Evolutionary conservation across 306 rosid species (phyloP), one percentile per base, ranked within the genome.

Genomic region (Delonix regia): DNA sequence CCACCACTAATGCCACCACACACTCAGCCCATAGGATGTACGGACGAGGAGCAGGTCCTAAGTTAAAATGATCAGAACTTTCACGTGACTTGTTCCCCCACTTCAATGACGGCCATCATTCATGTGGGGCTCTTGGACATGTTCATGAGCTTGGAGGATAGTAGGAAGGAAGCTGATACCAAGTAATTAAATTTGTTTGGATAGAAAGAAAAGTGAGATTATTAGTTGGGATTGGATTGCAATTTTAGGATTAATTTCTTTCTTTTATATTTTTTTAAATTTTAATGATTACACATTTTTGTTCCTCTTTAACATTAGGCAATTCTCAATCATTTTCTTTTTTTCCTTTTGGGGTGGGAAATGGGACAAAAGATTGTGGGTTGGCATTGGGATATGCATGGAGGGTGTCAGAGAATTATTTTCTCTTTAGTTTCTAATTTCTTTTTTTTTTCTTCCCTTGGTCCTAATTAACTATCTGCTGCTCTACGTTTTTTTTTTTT

Each of bases 11-110:
- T 21, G 11, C 74, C 71, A 36, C 71, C 51, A 28, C 51, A 22
- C 34, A 42, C 39, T 42, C 55, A 44, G 55, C 39, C 75, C 18
- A 48, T 81, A 62, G 44, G 49, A 13, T 78, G 82, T 70, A 59
- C 49, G 48, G 70, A 71, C 38, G 73, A 78, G 48, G 75, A 79
- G 34, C 76, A 78, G 56, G 72, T 81, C 41, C 66, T 56, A 34
- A 63, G 28, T 61, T 78, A 27, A 38, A 9, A 10, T 1, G 4
- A 1, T 73, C 47, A 25, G 48, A 61, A 42, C n/a, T 69, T 78
- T 86, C 93, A 86, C 90, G 86, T 86, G 93, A 67, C 66, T 51
- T 88, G 85, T 83, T 75, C 83, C 84, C 77, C 69, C 41, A 41
- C 78, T 22, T 42, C 53, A 62, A 62, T 62, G 24, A 18, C 77